These are phyloP conservation scores for Aspergillus pseudonomiae DNA, from an alignment of 2,329 filamentous ascomycete species.

Conservation along the genomic window DNA sequence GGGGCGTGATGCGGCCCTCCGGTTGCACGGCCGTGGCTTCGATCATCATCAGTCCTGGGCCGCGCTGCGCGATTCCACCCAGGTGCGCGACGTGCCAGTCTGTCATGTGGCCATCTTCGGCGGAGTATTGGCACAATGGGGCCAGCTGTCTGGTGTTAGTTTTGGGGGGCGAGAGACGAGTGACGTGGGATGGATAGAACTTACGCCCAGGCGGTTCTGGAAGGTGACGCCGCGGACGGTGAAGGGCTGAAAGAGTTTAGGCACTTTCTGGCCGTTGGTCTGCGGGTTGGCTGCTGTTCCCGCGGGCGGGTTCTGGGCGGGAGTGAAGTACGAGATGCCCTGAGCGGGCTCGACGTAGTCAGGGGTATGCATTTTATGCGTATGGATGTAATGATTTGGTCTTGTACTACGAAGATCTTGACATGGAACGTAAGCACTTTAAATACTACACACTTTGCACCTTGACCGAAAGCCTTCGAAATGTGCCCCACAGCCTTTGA, in stretches of 20 bases:
- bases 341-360: slow-evolving; percentile 1
- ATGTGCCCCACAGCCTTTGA: not conserved
- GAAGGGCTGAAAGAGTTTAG: slow-evolving; percentile 63
- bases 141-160: slow-evolving; percentile 47
- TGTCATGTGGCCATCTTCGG: slow-evolving; percentile 71
- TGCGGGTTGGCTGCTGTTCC: slow-evolving; percentile 45
- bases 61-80: slow-evolving; percentile 75
- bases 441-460: not conserved
- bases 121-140: slow-evolving; percentile 69
- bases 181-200: not conserved
- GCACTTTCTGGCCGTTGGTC: slow-evolving; percentile 43
- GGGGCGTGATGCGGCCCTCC: slow-evolving; percentile 79
- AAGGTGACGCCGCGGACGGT: slow-evolving; percentile 62
- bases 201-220: slow-evolving; percentile 49
- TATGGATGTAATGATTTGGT: not conserved
- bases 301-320: slow-evolving; percentile 39
- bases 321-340: slow-evolving; percentile 48
- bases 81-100: slow-evolving; percentile 83
- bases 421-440: not conserved
- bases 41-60: slow-evolving; percentile 72
- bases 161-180: not conserved
- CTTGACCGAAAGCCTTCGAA: not conserved
- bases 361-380: not conserved
- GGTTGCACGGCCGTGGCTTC: slow-evolving; percentile 77
- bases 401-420: not conserved